Percentiles rank a stretch among this genome's conserved stretches.
phyloP scores from a whole-genome alignment of 129 eudicot genomes.

The Dittrichia graveolens region DNA sequence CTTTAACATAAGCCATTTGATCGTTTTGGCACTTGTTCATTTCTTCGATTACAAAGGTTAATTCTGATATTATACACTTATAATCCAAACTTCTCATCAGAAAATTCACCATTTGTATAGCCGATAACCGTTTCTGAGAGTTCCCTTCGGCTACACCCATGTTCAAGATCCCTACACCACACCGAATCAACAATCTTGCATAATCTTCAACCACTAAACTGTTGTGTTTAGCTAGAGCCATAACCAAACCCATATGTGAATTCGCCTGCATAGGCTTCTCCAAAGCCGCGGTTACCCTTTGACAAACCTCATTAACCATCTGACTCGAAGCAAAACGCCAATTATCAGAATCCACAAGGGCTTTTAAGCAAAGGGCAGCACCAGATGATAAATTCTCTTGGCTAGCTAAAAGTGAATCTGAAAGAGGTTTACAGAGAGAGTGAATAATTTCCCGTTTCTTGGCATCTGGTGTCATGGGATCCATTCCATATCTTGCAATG shows the following conservation, averaged over 20 bases:
- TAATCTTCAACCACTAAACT: conserved; percentile 71
- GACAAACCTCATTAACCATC: conserved; percentile 85
- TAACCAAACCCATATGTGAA: conserved; percentile 81
- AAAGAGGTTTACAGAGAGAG: conserved; percentile 87
- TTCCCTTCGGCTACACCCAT: conserved; percentile 56
- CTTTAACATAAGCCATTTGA: conserved; percentile 80
- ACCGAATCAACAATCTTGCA: conserved; percentile 64
- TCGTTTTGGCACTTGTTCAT: conserved; percentile 81
- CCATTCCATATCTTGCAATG: conserved; percentile 81
- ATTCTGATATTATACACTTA: conserved; percentile 68
- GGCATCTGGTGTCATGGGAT: conserved; percentile 74
- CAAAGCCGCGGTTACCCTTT: conserved; percentile 74
- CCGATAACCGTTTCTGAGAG: conserved; percentile 72
- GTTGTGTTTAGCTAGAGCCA: conserved; percentile 80
- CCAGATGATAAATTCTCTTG: conserved; percentile 84
- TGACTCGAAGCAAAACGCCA: conserved; percentile 83
- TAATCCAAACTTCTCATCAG: conserved; percentile 84
- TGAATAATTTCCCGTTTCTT: conserved; percentile 58
- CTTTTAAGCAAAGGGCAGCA: conserved; percentile 82
- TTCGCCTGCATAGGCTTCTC: conserved; percentile 64
- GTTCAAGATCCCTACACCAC: conserved; percentile 66
- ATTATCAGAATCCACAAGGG: conserved; percentile 88
- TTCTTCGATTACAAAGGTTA: conserved; percentile 63
- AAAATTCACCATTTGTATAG: conserved; percentile 87
- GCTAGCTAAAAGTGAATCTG: conserved; percentile 71